These are phyloP conservation scores for Aspergillus vadensis DNA, from an alignment of 2,329 filamentous ascomycete species.

Conservation along the genomic window DNA sequence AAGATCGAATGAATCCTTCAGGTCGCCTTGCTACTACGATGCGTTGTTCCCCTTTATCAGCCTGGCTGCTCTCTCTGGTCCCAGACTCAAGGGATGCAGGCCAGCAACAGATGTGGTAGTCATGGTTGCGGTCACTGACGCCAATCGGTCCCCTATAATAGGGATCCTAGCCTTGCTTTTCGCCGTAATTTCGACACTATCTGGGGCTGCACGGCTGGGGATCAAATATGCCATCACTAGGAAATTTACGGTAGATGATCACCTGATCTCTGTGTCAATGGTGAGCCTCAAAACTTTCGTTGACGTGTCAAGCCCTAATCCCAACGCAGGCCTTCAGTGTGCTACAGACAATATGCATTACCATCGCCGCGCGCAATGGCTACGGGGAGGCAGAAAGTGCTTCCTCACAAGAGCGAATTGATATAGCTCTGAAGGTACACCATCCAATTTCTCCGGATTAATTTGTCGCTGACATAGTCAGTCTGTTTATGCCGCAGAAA, in stretches of 20 bases:
- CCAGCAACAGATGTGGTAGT: not conserved
- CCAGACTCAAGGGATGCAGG: not conserved
- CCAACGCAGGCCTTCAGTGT: not conserved
- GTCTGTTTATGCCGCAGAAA: not conserved
- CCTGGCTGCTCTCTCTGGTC: not conserved
- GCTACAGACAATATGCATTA: not conserved
- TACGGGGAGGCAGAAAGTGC: not conserved
- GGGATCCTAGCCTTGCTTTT: constrained; percentile 2
- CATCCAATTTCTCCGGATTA: not conserved
- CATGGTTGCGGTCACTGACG: not conserved
- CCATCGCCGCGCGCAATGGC: not conserved
- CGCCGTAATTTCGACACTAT: not conserved
- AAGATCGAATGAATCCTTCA: not conserved
- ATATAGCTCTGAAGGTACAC: constrained; percentile 3
- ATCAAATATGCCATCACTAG: constrained; percentile 4
- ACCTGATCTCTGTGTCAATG: not conserved
- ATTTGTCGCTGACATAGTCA: not conserved
- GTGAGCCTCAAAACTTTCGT: not conserved
- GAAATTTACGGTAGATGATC: not conserved
- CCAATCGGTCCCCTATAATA: constrained; percentile 1
- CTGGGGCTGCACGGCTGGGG: not conserved
- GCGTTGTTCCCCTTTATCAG: not conserved
- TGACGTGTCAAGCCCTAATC: not conserved
- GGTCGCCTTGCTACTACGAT: not conserved
- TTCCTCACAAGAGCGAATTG: not conserved